Evolutionary conservation across 805 yeast genomes (phyloP), one percentile per base, ranked within the genome.

Genomic region (Lachancea thermotolerans): DNA sequence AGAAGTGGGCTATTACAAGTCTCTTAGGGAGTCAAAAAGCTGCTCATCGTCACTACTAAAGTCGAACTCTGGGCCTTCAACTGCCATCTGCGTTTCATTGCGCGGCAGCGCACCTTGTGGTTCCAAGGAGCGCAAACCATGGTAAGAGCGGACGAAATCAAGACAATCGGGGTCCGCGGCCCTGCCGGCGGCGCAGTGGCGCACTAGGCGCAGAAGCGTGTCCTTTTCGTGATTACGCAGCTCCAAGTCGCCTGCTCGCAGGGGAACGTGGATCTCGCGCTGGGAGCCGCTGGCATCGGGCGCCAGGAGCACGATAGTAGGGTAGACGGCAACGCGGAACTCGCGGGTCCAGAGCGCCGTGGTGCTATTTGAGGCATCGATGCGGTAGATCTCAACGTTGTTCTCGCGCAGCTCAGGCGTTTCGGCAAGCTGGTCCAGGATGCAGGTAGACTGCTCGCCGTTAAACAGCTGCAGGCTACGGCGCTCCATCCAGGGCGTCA

Each of bases 401-500:
- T 49, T 50, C 10, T 35, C 35, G 8, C 17, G 33, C 10, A 10
- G n/a, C 10, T 10, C 28, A n/a, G 49, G 48, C 25, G 46, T 47
- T 29, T 35, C 41, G 0, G 71, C 67, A 12, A 65, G 41, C 33
- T 52, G 49, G 31, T 66, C 67, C 48, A 60, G 65, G 41, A 59
- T 60, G 8, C 69, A 62, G 28, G 64, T 56, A 29, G 56, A 50
- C 36, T 62, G 55, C 12, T 58, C 64, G 64, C 71, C 49, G 16
- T 42, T 46, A 29, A 53, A 49, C 51, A 49, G 11, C 10, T 46
- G 34, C 35, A 35, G 30, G 33, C 45, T 37, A n/a, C 42, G 66
- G 7, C 50, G 54, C 4, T 61, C 60, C 32, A 58, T 39, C 68
- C 70, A 69, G 2, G 73, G 70, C 2, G 68, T 62, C 17, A 57